Percentiles rank a stretch among this genome's conserved stretches.
phyloP scores from a whole-genome alignment of 2,329 filamentous ascomycete genomes.

The Aspergillus novofumigatus region DNA sequence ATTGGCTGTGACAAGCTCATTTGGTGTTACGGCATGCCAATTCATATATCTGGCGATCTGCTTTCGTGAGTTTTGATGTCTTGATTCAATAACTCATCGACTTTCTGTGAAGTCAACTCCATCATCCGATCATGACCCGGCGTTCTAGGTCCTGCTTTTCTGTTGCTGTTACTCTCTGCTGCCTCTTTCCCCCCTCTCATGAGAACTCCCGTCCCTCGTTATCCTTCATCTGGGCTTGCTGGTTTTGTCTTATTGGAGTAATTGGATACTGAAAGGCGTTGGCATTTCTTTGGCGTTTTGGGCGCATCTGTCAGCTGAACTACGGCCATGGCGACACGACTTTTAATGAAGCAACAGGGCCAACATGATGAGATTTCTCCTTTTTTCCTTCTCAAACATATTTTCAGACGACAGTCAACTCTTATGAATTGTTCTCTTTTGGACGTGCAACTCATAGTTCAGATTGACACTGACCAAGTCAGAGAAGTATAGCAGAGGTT shows the following conservation, averaged over 20 bases:
- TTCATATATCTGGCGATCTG: background rate
- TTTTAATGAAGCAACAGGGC: slow-evolving; percentile 23
- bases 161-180: slow-evolving; percentile 7
- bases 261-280: slow-evolving; percentile 16
- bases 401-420: slow-evolving; percentile 8
- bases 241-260: slow-evolving; percentile 4
- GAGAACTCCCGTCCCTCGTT: slow-evolving; percentile 4
- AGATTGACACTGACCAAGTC: background rate
- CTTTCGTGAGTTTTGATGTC: background rate
- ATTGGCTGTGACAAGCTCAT: slow-evolving; percentile 34
- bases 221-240: background rate
- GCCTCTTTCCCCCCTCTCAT: slow-evolving; percentile 6
- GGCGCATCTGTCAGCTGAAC: slow-evolving; percentile 16
- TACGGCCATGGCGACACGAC: slow-evolving; percentile 20
- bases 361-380: slow-evolving; percentile 14
- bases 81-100: background rate
- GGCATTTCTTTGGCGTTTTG: slow-evolving; percentile 20
- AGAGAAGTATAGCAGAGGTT: background rate
- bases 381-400: slow-evolving; percentile 8
- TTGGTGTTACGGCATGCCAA: background rate
- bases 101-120: background rate
- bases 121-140: slow-evolving; percentile 20
- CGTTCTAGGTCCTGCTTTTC: slow-evolving; percentile 12
- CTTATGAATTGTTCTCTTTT: slow-evolving; percentile 5
- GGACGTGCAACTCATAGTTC: slow-evolving; percentile 11